phyloP scores from a whole-genome alignment of 805 yeast genomes.

The Wickerhamiella lipophila region DNA sequence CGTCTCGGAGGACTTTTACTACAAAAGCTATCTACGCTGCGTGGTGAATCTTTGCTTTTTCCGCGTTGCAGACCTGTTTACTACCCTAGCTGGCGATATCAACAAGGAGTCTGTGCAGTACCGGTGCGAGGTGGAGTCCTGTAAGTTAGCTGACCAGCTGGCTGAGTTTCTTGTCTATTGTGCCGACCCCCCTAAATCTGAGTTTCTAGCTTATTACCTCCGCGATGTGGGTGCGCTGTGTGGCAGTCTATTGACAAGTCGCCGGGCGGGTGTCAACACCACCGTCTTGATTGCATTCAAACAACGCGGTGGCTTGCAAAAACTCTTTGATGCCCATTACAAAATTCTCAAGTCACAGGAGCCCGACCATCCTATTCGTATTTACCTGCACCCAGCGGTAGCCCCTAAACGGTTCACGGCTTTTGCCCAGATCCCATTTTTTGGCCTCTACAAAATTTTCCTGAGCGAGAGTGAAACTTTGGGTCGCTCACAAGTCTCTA shows the following conservation, averaged over 20 bases:
- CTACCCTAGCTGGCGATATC: not conserved
- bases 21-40: not conserved
- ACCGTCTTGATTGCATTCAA: constrained; percentile 8
- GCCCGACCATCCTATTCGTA: not conserved
- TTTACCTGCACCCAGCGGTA: not conserved
- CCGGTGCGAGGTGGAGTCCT: constrained; percentile 1
- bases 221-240: constrained; percentile 5
- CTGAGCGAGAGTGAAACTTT: not conserved
- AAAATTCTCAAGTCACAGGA: not conserved
- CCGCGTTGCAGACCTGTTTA: not conserved
- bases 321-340: not conserved
- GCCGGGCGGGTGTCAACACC: not conserved
- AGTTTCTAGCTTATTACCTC: not conserved
- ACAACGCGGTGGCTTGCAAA: not conserved
- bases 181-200: not conserved
- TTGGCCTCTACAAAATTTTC: not conserved
- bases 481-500: not conserved
- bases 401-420: not conserved
- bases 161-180: not conserved
- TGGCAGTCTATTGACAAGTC: not conserved
- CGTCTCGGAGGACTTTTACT: not conserved
- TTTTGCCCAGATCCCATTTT: constrained; percentile 1
- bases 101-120: not conserved
- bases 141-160: not conserved
- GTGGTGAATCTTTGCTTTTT: not conserved